Percentiles rank a stretch among this genome's conserved stretches.
These are phyloP conservation scores for Letharia columbiana DNA, from an alignment of 495 filamentous ascomycete species.

Conservation along the genomic window DNA sequence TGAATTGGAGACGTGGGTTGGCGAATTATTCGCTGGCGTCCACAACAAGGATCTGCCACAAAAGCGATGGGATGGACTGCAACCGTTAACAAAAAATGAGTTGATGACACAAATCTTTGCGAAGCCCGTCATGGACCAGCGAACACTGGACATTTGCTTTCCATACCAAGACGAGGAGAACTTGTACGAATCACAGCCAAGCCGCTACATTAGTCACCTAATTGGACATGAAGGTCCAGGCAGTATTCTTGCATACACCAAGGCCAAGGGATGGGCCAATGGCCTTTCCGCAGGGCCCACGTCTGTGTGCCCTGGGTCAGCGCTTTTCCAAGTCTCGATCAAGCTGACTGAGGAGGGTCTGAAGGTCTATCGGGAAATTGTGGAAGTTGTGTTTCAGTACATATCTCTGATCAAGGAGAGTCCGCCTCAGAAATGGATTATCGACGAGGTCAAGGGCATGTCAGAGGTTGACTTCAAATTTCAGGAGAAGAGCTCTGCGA, in stretches of 20 bases:
- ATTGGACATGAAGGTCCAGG: constrained; percentile 97
- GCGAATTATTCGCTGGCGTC: constrained; percentile 74
- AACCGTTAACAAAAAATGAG: constrained; percentile 57
- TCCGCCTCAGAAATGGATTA: constrained; percentile 84
- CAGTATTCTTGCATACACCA: constrained; percentile 91
- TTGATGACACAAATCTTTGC: constrained; percentile 79
- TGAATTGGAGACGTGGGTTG: constrained; percentile 78
- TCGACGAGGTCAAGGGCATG: constrained; percentile 81
- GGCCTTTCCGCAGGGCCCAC: constrained; percentile 70
- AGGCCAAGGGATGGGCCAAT: constrained; percentile 93
- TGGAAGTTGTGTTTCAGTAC: constrained; percentile 89
- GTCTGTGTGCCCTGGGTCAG: constrained; percentile 71
- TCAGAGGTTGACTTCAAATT: constrained; percentile 91
- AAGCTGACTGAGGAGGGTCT: constrained; percentile 79
- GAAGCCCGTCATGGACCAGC: constrained; percentile 91
- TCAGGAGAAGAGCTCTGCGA: constrained; percentile 84
- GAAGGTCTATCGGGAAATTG: constrained; percentile 77
- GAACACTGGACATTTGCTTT: constrained; percentile 77
- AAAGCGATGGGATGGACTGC: constrained; percentile 70
- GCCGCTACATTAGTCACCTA: constrained; percentile 83
- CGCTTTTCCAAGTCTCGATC: constrained; percentile 72
- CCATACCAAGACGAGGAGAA: constrained; percentile 84
- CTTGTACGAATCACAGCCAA: constrained; percentile 74
- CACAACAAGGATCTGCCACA: constrained; percentile 76
- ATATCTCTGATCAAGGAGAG: constrained; percentile 75